Percentiles rank a stretch among this genome's conserved stretches.
Conservation (phyloP, 305 asterid genomes). For the Fraxinus albicans region DNA sequence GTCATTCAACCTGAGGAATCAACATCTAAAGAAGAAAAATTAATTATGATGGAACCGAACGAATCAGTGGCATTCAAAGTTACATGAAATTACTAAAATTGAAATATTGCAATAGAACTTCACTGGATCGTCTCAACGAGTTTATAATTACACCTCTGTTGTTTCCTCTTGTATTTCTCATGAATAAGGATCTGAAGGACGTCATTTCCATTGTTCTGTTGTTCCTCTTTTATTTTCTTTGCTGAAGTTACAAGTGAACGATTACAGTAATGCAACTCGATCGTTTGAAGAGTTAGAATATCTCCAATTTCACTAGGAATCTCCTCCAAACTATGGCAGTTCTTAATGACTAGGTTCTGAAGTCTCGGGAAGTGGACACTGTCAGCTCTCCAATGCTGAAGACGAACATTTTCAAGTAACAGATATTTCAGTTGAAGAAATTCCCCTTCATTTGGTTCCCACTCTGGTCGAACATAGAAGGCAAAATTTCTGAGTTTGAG, state of each 20-base stretch:
- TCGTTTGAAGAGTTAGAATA: slow-evolving; percentile 17
- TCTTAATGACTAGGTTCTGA: slow-evolving; percentile 3
- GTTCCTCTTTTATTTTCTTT: background rate
- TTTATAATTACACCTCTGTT: background rate
- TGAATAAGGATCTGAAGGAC: background rate
- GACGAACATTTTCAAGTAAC: background rate
- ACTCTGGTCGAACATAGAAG: background rate
- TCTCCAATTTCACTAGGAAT: slow-evolving; percentile 22
- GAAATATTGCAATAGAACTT: too few species aligned
- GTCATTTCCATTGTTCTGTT: background rate
- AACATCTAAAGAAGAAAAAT: background rate
- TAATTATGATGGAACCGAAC: background rate
- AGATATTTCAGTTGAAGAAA: slow-evolving; percentile 21
- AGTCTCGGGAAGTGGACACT: slow-evolving; percentile 23
- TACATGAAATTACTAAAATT: background rate
- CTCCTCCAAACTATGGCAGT: background rate
- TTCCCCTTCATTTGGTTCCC: slow-evolving; percentile 29
- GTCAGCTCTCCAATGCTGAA: background rate
- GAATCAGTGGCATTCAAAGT: background rate
- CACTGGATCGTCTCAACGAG: background rate
- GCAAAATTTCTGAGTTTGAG: slow-evolving; percentile 17
- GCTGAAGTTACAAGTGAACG: background rate
- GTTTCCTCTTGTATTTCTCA: background rate
- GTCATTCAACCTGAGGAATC: background rate
- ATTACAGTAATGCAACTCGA: background rate